Percentiles rank a stretch among this genome's conserved stretches.
phyloP scores from a whole-genome alignment of 257 asterid species.

The Cinchona pubescens region DNA sequence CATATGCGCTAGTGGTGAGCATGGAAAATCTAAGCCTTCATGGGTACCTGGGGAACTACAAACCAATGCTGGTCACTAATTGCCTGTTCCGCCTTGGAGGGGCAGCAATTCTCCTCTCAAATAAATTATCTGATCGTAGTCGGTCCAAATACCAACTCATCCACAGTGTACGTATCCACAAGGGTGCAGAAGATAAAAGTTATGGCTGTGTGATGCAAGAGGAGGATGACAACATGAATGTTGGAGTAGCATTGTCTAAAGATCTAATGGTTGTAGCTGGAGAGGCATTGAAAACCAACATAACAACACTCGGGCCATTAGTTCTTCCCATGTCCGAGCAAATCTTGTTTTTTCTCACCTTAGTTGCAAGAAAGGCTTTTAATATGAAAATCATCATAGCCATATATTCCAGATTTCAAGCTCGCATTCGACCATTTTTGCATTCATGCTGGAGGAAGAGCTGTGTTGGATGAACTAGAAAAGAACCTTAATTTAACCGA shows the following conservation, averaged over 20 bases:
- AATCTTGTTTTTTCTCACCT: slow-evolving; percentile 15
- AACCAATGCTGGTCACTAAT: slow-evolving; percentile 34
- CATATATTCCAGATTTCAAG: slow-evolving; percentile 47
- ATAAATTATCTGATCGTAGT: slow-evolving; percentile 9
- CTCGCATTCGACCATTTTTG: slow-evolving; percentile 50
- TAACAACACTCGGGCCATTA: slow-evolving; percentile 33
- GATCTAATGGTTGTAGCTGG: slow-evolving; percentile 32
- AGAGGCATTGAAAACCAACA: slow-evolving; percentile 33
- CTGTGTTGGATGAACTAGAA: slow-evolving; percentile 43
- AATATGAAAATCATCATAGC: slow-evolving; percentile 33
- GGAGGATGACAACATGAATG: slow-evolving; percentile 21
- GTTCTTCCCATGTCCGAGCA: slow-evolving; percentile 47
- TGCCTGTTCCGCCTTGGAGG: slow-evolving; percentile 37
- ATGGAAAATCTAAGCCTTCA: slow-evolving; percentile 15
- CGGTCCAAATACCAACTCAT: slow-evolving; percentile 29
- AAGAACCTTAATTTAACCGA: slow-evolving; percentile 34
- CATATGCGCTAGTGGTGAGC: slow-evolving; percentile 34
- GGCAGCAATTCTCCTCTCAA: slow-evolving; percentile 32
- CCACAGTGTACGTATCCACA: slow-evolving; percentile 32
- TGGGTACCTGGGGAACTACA: slow-evolving; percentile 28
- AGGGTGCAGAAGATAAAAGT: slow-evolving; percentile 30
- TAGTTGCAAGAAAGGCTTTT: slow-evolving; percentile 22
- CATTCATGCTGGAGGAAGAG: slow-evolving; percentile 48
- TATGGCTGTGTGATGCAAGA: slow-evolving; percentile 23
- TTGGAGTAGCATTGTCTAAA: slow-evolving; percentile 19